phyloP scores from a whole-genome alignment of 345 rosid species.

The Salix brachista region DNA sequence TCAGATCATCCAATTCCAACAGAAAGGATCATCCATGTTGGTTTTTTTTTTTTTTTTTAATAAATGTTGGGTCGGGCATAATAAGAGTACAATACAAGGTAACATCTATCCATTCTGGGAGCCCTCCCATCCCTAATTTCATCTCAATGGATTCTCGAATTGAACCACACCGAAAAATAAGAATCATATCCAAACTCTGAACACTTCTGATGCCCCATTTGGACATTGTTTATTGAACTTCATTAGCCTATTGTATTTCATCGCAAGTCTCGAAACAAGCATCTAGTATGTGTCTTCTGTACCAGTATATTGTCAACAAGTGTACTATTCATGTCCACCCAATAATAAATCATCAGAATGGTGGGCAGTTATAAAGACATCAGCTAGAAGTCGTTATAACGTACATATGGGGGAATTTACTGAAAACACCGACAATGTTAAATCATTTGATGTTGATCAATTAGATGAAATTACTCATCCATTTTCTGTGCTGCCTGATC shows the following conservation, averaged over 20 bases:
- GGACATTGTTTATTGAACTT: background rate
- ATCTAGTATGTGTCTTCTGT: background rate
- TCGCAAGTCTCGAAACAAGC: background rate
- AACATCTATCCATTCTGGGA: background rate
- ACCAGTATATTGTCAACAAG: background rate
- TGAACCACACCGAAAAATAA: background rate
- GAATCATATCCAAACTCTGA: background rate
- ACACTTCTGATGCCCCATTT: background rate
- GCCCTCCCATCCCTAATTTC: background rate
- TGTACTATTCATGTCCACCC: too few relatives aligned
- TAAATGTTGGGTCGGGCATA: background rate
- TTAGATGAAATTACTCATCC: too few relatives aligned
- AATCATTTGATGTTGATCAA: too few relatives aligned
- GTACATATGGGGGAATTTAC: too few relatives aligned
- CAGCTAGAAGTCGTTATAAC: too few relatives aligned
- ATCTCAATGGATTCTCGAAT: background rate
- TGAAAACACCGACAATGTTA: too few relatives aligned
- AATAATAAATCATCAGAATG: too few relatives aligned
- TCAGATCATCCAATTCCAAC: too few relatives aligned
- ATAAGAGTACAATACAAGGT: background rate
- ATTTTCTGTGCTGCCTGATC: too few relatives aligned
- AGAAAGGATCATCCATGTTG: slow-evolving; percentile 18
- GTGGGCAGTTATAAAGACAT: too few relatives aligned
- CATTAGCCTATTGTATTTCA: background rate
- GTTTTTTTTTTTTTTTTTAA: too few relatives aligned